phyloP scores from a whole-genome alignment of 345 rosid species.

The Syzygium jambos region DNA sequence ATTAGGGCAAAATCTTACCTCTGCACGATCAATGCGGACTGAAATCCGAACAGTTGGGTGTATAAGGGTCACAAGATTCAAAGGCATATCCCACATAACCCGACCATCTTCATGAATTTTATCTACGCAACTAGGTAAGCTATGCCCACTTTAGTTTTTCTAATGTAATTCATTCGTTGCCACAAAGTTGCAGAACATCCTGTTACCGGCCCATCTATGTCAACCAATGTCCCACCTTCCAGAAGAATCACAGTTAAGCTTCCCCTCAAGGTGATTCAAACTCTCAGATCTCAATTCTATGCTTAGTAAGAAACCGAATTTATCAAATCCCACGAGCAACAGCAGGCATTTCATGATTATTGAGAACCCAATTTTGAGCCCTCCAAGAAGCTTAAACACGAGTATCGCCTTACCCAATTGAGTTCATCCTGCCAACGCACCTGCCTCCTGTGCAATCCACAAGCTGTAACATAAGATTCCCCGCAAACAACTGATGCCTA shows the following conservation, averaged over 20 bases:
- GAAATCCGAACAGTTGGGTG: background rate
- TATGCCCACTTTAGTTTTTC: background rate
- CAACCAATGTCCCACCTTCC: background rate
- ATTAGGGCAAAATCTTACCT: background rate
- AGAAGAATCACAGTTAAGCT: background rate
- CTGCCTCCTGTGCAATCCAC: background rate
- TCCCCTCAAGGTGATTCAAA: background rate
- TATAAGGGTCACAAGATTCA: background rate
- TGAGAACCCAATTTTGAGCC: background rate
- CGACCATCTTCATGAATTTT: background rate
- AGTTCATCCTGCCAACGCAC: background rate
- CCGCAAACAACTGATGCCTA: background rate
- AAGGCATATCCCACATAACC: background rate
- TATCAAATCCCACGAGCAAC: background rate
- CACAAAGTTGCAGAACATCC: background rate
- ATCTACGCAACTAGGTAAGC: background rate
- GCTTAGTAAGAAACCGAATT: background rate
- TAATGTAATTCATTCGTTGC: background rate
- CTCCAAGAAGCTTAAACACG: background rate
- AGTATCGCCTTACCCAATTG: background rate
- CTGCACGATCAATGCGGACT: background rate
- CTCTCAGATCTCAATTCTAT: background rate
- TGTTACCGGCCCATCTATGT: background rate
- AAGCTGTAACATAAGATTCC: background rate
- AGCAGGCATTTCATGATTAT: background rate